A percentile compares a stretch with the other conserved stretches of the same genome.
These are phyloP conservation scores for Magnolia changhungtana DNA, from an alignment of 164 flowering plant species.

Conservation along the genomic window DNA sequence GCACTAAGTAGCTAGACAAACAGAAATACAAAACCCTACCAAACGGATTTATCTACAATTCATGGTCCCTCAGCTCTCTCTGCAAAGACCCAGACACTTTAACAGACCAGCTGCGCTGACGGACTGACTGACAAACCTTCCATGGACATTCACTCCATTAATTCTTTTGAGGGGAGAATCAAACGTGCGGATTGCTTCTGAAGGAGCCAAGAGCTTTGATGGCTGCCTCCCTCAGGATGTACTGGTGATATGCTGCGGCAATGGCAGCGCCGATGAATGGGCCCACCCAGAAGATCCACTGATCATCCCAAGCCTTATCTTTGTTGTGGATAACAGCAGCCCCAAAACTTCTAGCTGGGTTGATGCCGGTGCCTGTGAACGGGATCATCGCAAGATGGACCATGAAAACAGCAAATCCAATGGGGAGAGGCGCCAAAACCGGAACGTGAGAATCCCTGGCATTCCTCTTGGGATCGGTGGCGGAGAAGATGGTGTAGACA, in stretches of 20 bases:
- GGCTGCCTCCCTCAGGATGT: constrained; percentile 70
- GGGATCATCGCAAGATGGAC: constrained; percentile 91
- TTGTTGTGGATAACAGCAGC: constrained; percentile 88
- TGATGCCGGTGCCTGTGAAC: constrained; percentile 86
- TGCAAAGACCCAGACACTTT: not conserved
- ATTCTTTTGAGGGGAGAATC: not conserved
- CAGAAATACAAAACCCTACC: not conserved
- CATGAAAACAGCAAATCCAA: constrained; percentile 95
- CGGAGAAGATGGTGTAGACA: constrained; percentile 65
- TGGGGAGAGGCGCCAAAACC: constrained; percentile 90
- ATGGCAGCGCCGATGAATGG: constrained; percentile 79
- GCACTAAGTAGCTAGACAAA: not conserved
- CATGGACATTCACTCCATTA: not conserved
- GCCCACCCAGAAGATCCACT: constrained; percentile 99
- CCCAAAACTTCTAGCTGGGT: constrained; percentile 91
- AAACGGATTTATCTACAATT: constrained; percentile 25
- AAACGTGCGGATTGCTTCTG: constrained; percentile 48
- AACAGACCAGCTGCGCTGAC: not conserved
- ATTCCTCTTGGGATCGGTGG: constrained; percentile 62
- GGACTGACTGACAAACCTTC: not conserved
- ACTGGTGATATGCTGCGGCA: constrained; percentile 82
- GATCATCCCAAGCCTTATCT: constrained; percentile 81
- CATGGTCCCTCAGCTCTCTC: not conserved
- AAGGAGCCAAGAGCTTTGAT: constrained; percentile 85
- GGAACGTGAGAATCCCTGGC: constrained; percentile 69